Evolutionary conservation across 1,284 basidiomycete species (phyloP), one percentile per base, ranked within the genome.

Genomic region (Paramarasmius palmivorus): DNA sequence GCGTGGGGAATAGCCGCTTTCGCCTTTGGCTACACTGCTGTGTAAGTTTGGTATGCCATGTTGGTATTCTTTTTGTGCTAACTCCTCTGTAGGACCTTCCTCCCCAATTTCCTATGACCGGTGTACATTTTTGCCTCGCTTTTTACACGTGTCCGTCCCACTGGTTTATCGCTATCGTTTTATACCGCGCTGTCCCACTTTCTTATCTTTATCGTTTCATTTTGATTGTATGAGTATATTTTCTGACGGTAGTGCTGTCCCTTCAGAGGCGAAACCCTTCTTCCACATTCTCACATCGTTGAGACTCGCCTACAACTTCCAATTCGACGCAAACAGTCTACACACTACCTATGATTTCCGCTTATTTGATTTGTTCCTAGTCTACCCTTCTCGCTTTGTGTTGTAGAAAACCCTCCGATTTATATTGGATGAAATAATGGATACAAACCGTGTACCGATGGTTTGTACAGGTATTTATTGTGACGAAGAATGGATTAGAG

Each of bases 1-100:
- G 86, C 83, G 0, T 92, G 89, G 89, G 90, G 90, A 36, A 73
- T 84, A 9, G 78, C 86, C 39, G 84, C 84, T 25, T 91, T 92
- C 65, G 86, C 86, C 35, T 75, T 88, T 49, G 88, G 87, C 25
- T 71, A 86, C 67, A 76, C 85, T 55, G 87, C 86, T 58, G 76
- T 86, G 88, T 90, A 65, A 72, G 86, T 81, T 5, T 2, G 8
- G 9, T 35, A 29, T 36, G 10, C 20, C 22, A 49, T 49, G n/a
- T 23, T 20, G 20, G 34, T 49, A 57, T 26, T 12, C 1, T 35
- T 52, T 3, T 29, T 35, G 5, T 26, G 57, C 44, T 20, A 52
- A 68, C 63, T 45, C 66, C 65, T 59, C 22, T 59, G n/a, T 62
- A 77, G 65, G 57, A 75, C 73, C 45, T 76, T 73, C 62, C 68